A percentile compares a stretch with the other conserved stretches of the same genome.
These are phyloP conservation scores for Crassisporium funariophilum DNA, from an alignment of 768 basidiomycete genomes.

Conservation along the genomic window DNA sequence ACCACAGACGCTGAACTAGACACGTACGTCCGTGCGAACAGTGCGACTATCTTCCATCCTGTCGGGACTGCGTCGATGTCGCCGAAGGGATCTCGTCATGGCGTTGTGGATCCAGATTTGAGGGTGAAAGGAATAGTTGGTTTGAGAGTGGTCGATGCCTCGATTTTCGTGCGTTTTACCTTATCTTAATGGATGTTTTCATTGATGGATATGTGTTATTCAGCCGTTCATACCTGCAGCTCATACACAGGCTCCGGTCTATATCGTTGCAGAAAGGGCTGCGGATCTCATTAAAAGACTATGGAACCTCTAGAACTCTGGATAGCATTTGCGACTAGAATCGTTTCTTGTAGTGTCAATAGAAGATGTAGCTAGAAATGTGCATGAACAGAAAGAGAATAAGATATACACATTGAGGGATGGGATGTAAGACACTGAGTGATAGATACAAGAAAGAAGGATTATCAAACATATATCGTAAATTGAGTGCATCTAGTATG, in stretches of 20 bases:
- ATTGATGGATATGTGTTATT: not conserved
- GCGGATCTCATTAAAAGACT: conserved; percentile 17
- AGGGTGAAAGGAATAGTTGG: conserved; percentile 35
- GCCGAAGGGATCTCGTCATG: conserved; percentile 20
- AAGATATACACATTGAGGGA: too few relatives aligned
- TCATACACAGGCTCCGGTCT: conserved; percentile 32
- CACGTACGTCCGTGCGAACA: conserved; percentile 21
- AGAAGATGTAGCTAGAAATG: too few relatives aligned
- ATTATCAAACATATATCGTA: too few relatives aligned
- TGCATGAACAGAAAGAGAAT: too few relatives aligned
- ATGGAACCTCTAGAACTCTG: too few relatives aligned
- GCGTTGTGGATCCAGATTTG: conserved; percentile 41
- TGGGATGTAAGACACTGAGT: too few relatives aligned
- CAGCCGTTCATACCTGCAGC: conserved; percentile 28
- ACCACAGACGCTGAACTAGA: conserved; percentile 26
- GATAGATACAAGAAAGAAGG: too few relatives aligned
- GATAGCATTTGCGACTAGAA: too few relatives aligned
- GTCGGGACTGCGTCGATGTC: conserved; percentile 37
- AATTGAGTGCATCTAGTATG: too few relatives aligned
- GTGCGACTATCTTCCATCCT: conserved; percentile 29
- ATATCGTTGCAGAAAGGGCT: conserved; percentile 17
- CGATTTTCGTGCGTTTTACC: conserved; percentile 29
- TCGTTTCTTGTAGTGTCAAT: too few relatives aligned
- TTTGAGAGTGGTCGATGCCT: conserved; percentile 41
- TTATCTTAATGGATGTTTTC: not conserved